These are phyloP conservation scores for Lepidium didymum DNA, from an alignment of 345 rosid species.

Conservation along the genomic window DNA sequence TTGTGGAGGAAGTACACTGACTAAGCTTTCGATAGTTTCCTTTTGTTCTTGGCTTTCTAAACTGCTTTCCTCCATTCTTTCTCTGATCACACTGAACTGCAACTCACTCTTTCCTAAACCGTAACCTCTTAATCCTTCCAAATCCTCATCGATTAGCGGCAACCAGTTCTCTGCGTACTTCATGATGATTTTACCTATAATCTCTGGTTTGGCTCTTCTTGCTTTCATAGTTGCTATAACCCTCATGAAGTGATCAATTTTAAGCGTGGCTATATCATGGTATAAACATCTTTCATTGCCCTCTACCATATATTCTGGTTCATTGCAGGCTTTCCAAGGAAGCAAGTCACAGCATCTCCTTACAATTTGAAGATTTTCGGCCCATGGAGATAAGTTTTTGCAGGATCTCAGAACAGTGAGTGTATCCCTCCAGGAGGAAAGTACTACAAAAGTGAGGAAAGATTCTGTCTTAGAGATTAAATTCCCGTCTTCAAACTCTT, in stretches of 20 bases:
- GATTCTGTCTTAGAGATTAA: slow-evolving; percentile 72
- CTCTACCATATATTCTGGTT: slow-evolving; percentile 24
- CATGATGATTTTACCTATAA: slow-evolving; percentile 52
- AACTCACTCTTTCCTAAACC: slow-evolving; percentile 56
- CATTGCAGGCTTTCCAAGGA: slow-evolving; percentile 66
- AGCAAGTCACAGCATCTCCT: slow-evolving; percentile 81
- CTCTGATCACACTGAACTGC: slow-evolving; percentile 42
- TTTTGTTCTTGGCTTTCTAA: slow-evolving; percentile 45
- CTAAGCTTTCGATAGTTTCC: slow-evolving; percentile 57
- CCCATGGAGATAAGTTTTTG: slow-evolving; percentile 71
- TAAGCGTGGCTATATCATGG: slow-evolving; percentile 48
- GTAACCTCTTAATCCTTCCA: slow-evolving; percentile 53
- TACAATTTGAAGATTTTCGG: slow-evolving; percentile 76
- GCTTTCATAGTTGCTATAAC: slow-evolving; percentile 54
- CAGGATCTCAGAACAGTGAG: slow-evolving; percentile 67
- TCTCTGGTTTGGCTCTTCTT: slow-evolving; percentile 45
- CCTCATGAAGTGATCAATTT: slow-evolving; percentile 67
- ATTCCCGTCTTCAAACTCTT: slow-evolving; percentile 76
- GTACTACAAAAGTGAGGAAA: slow-evolving; percentile 72
- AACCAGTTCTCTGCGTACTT: slow-evolving; percentile 54
- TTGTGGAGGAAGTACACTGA: slow-evolving; percentile 62
- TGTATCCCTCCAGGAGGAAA: slow-evolving; percentile 80
- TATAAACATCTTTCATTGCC: slow-evolving; percentile 39
- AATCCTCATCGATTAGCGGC: slow-evolving; percentile 42
- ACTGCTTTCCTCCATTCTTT: slow-evolving; percentile 33